Evolutionary conservation across 2,329 filamentous ascomycete genomes (phyloP).

Genomic region (Colletotrichum musicola): DNA sequence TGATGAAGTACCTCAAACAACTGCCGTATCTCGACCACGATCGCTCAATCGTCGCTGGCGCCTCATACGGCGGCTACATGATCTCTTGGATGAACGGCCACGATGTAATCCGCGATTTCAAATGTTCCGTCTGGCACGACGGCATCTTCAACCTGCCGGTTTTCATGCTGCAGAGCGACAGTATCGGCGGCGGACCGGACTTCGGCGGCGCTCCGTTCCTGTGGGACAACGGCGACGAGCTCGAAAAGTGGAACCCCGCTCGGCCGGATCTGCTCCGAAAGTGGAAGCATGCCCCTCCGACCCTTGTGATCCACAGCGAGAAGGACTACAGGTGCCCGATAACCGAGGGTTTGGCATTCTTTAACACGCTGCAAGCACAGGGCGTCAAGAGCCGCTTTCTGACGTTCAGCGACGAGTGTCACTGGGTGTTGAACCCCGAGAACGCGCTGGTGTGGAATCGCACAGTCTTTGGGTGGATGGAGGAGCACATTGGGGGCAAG

Average conservation of each 20-base stretch:
- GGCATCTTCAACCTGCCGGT: conserved; percentile 54
- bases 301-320: conserved; percentile 79
- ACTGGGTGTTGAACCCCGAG: conserved; percentile 77
- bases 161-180: conserved; percentile 45
- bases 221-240: conserved; percentile 59
- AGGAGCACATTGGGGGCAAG: conserved; percentile 55
- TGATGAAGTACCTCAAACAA: conserved; percentile 63
- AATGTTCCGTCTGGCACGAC: conserved; percentile 60
- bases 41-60: conserved; percentile 65
- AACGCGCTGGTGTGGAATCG: conserved; percentile 78
- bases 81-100: conserved; percentile 70
- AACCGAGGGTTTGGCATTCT: conserved; percentile 72
- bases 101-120: conserved; percentile 59
- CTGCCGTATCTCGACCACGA: conserved; percentile 66
- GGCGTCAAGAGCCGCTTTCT: conserved; percentile 78
- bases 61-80: conserved; percentile 71
- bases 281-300: conserved; percentile 73
- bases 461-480: conserved; percentile 76
- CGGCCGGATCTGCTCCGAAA: conserved; percentile 61
- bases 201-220: conserved; percentile 59
- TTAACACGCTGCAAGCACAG: conserved; percentile 77
- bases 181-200: conserved; percentile 42
- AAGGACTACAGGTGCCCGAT: conserved; percentile 71
- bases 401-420: conserved; percentile 80
- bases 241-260: conserved; percentile 65